These are phyloP conservation scores for Eutrema salsugineum DNA, from an alignment of 441 rosid species.

Conservation along the genomic window DNA sequence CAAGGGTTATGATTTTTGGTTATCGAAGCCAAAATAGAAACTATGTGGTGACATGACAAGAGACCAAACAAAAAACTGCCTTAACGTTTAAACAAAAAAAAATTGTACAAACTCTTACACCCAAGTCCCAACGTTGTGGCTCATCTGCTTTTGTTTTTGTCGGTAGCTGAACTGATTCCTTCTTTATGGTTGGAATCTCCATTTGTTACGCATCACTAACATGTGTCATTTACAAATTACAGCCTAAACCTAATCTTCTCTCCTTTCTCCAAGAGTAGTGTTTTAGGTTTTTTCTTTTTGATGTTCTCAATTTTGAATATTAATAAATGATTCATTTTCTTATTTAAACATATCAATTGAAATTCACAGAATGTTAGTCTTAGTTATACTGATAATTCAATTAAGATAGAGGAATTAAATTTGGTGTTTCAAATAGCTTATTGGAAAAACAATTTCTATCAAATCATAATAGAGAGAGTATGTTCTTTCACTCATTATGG, in stretches of 20 bases:
- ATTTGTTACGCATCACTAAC: constrained; percentile 19
- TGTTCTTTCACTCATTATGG: background rate
- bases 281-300: too few species aligned
- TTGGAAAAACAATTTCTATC: too few species aligned
- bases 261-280: background rate
- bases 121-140: constrained; percentile 3
- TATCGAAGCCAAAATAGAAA: background rate
- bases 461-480: background rate
- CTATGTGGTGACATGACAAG: constrained; percentile 17
- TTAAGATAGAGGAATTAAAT: too few species aligned
- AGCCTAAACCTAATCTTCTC: background rate
- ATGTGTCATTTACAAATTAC: constrained; percentile 1
- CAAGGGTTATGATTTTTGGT: constrained; percentile 11
- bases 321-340: too few species aligned
- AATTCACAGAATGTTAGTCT: too few species aligned
- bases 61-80: constrained; percentile 23
- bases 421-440: too few species aligned
- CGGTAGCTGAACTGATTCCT: constrained; percentile 16
- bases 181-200: constrained; percentile 20
- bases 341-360: too few species aligned
- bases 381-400: too few species aligned
- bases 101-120: constrained; percentile 7
- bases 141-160: constrained; percentile 14
- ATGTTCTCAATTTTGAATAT: too few species aligned
- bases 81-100: background rate